phyloP scores from a whole-genome alignment of 2,329 filamentous ascomycete genomes.

The Sporothrix pseudoabietina region DNA sequence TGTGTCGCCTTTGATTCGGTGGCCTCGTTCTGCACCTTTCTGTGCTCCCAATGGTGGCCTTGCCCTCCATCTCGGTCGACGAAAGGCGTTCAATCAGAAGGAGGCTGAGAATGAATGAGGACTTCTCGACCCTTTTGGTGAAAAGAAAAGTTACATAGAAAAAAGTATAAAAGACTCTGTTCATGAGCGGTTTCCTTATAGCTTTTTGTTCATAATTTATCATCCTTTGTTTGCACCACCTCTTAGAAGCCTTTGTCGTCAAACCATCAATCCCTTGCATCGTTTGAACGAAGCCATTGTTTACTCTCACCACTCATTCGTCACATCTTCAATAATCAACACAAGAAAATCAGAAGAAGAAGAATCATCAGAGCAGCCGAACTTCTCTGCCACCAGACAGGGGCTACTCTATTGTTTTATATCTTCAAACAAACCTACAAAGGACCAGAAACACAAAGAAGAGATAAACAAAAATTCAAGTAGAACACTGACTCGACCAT shows the following conservation, averaged over 20 bases:
- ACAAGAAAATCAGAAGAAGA: background rate
- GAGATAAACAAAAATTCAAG: background rate
- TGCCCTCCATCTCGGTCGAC: background rate
- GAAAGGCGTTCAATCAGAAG: background rate
- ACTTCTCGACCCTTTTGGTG: background rate
- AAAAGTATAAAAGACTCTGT: background rate
- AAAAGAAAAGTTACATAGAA: background rate
- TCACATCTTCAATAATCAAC: background rate
- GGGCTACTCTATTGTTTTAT: background rate
- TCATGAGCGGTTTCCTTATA: background rate
- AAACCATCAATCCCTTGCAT: background rate
- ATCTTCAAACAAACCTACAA: background rate
- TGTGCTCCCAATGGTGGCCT: conserved; percentile 1
- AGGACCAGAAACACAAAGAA: background rate
- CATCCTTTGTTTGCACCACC: background rate
- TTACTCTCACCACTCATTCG: background rate
- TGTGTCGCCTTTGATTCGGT: conserved; percentile 21
- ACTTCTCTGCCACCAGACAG: background rate
- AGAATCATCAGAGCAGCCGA: background rate
- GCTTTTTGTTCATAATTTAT: background rate
- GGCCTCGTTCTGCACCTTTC: background rate
- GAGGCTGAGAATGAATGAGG: background rate
- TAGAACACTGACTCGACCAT: background rate
- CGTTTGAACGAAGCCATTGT: conserved; percentile 10
- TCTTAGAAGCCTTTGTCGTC: background rate